Evolutionary conservation across 805 yeast genomes (phyloP), one percentile per base, ranked within the genome.

Genomic region (Wickerhamomyces subpelliculosus): DNA sequence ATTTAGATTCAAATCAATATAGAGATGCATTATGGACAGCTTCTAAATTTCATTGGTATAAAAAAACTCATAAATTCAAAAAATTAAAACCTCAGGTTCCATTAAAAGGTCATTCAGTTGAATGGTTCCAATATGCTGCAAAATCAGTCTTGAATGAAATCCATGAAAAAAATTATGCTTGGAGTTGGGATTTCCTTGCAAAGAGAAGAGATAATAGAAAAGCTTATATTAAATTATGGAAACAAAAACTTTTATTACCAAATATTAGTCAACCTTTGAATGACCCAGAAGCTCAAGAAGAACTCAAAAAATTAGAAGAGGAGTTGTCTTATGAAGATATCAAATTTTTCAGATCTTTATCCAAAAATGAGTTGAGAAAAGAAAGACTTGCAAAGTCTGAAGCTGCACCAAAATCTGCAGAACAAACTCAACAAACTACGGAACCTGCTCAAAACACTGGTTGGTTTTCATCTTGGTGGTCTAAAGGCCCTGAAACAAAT

Each of bases 141-240:
- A 61, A 71, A n/a, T 79, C 85, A 17, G 84, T 93, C 3, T 60
- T 76, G 32, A 68, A 77, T 40, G 96, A 88, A 54, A 80, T 93
- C 28, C 95, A 84, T 50, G 93, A 86, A 42, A 76, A 72, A 50
- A 78, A 84, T 54, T 73, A 78, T 48, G 76, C 74, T 50, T 85
- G 96, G 94, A 78, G 87, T 26, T 94, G 98, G 98, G 93, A 73
- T 4, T 74, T 74, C 52, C 76, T 90, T 48, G 73, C 74, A 34
- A 70, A 68, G 35, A 71, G 95, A 52, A 66, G 94, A 45, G 84
- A 84, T 43, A 79, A 83, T 54, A 67, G 96, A 50, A 73, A 70
- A 36, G 60, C 65, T 1, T 93, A 93, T 58, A 70, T 84, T 14
- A 55, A 55, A 12, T 61, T 86, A 0, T 90, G 89, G 86, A 80